Base-by-base conservation (phyloP, 176 grass and related monocot species). In the Themeda triandra region DNA sequence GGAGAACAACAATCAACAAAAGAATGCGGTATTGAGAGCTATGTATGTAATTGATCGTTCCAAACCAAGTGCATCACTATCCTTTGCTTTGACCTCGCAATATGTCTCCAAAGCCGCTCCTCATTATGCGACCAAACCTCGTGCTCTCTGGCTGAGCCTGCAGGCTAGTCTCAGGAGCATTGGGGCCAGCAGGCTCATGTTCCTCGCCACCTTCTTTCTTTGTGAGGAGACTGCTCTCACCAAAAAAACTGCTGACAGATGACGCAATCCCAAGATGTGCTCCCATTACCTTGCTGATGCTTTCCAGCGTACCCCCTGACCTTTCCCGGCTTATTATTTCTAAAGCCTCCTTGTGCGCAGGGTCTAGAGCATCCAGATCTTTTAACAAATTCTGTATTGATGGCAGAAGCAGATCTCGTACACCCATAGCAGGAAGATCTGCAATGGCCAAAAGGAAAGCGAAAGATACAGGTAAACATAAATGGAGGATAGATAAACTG, bases 331-430 rank as follows among this genome's bases (percentile, higher is more conserved):
- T 64, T 79, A 95, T 94, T 54, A 98, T 83, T 92, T 95, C 96
- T 41, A 98, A 62, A 88, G 93, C 96, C 76, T 98, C 96, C 82
- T 98, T 98, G 69, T 98, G 96, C 7, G 93, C 93, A 80, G 93
- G 93, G 87, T 98, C 93, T 56, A 95, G 87, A 84, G 91, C 83
- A 90, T 98, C 96, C 6, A 80, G 64, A 78, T 95, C 96, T 77
- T 90, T 94, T 69, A 98, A 80, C 42, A 98, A 68, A 78, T 98
- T 95, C 28, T 98, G 96, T 54, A 98, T 92, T 33, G 96, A 88
- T 9, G 96, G 96, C 73, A 98, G 70, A 69, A 98, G 91, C 58
- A 95, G 86, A 86, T 95, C 93, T 31, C 86, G 84, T 73, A 93
- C 86, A 49, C 88, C 90, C 68, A 87, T 92, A 56, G 91, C 83